phyloP scores from a whole-genome alignment of 768 basidiomycete genomes.

The Tulasnella calospora region DNA sequence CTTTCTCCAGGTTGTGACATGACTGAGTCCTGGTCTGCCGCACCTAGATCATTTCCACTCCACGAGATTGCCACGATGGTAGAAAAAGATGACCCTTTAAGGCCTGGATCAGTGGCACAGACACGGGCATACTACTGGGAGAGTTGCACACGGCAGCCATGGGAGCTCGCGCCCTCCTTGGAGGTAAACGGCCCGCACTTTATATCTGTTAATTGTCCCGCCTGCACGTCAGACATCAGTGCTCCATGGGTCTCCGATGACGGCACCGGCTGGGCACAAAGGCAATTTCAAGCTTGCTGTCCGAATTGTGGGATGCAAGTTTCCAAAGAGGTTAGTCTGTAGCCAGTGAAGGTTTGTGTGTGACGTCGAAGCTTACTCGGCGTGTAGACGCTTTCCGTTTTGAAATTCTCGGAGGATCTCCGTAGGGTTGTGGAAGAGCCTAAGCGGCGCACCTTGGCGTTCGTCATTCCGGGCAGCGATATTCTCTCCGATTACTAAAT shows the following conservation, averaged over 20 bases:
- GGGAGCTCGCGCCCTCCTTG: slow-evolving; percentile 10
- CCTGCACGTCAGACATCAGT: background rate
- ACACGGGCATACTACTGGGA: background rate
- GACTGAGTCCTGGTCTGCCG: background rate
- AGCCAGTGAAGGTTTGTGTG: background rate
- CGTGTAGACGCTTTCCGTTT: background rate
- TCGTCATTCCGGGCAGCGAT: background rate
- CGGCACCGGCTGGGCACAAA: background rate
- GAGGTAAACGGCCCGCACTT: background rate
- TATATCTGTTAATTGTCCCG: background rate
- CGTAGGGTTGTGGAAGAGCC: slow-evolving; percentile 1
- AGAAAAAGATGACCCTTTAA: background rate
- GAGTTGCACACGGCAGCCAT: slow-evolving; percentile 18
- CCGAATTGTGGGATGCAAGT: background rate
- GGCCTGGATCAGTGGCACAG: background rate
- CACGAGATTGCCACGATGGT: slow-evolving; percentile 10
- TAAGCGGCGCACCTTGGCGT: slow-evolving; percentile 13
- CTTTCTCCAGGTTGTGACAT: background rate
- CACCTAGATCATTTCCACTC: slow-evolving; percentile 24
- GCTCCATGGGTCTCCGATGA: background rate
- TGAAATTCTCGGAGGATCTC: slow-evolving; percentile 14
- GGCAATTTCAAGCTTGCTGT: background rate
- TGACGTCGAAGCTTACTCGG: background rate
- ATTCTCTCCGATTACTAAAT: background rate
- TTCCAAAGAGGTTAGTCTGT: background rate